phyloP scores from a whole-genome alignment of 2,329 filamentous ascomycete species.

The Penicillium sp. region DNA sequence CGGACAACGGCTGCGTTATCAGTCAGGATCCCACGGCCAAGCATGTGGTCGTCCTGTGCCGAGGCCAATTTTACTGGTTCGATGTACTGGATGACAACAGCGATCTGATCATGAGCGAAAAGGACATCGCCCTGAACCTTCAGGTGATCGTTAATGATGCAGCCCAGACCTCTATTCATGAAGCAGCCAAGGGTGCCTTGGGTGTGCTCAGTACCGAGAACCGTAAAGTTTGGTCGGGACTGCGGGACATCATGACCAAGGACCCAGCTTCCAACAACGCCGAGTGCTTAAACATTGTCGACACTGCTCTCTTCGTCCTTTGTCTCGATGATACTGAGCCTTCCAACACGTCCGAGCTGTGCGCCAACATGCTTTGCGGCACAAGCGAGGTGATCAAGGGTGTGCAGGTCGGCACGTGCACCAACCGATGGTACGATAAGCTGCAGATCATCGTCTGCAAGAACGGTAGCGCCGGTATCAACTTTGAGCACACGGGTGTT shows the following conservation, averaged over 20 bases:
- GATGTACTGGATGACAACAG: constrained; percentile 93
- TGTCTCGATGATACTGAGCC: constrained; percentile 93
- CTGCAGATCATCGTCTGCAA: constrained; percentile 98
- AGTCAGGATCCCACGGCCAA: constrained; percentile 91
- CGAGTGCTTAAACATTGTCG: constrained; percentile 91
- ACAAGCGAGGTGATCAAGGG: constrained; percentile 88
- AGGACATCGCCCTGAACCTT: constrained; percentile 85
- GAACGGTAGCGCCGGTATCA: constrained; percentile 97
- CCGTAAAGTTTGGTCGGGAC: constrained; percentile 88
- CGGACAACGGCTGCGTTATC: constrained; percentile 91
- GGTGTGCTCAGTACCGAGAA: constrained; percentile 96
- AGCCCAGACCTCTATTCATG: constrained; percentile 81
- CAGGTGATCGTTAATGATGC: constrained; percentile 92
- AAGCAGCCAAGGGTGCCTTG: constrained; percentile 90
- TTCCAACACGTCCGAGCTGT: constrained; percentile 74
- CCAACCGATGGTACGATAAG: constrained; percentile 99
- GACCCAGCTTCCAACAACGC: constrained; percentile 91
- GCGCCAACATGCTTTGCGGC: constrained; percentile 97
- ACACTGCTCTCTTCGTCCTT: constrained; percentile 87
- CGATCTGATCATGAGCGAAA: constrained; percentile 95
- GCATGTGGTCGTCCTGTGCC: constrained; percentile 88
- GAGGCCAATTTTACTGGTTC: constrained; percentile 98
- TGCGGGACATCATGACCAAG: constrained; percentile 81
- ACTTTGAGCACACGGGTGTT: constrained; percentile 97
- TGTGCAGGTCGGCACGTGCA: constrained; percentile 95